phyloP scores from a whole-genome alignment of 495 filamentous ascomycete genomes.

The Pseudotulostoma volvatum region DNA sequence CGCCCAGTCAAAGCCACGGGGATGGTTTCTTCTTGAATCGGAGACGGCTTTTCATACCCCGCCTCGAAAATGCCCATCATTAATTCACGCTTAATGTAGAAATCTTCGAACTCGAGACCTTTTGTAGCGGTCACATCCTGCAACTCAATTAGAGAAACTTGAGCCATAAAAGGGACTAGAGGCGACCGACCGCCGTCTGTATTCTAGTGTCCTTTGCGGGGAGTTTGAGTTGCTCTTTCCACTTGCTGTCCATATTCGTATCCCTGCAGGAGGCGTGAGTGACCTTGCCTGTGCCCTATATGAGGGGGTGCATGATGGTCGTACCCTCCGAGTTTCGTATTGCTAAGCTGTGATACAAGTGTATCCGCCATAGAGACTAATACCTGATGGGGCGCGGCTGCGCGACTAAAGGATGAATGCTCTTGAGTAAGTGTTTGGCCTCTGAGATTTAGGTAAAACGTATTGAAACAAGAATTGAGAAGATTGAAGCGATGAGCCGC shows the following conservation, averaged over 20 bases:
- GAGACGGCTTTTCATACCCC: constrained; percentile 95
- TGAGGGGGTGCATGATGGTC: constrained; percentile 7
- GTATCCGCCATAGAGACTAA: constrained; percentile 36
- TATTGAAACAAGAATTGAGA: no score
- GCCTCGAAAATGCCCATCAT: constrained; percentile 99
- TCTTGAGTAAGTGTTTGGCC: not conserved
- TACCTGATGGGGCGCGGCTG: not conserved
- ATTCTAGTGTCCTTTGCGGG: constrained; percentile 72
- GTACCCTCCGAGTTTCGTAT: constrained; percentile 56
- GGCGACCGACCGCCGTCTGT: constrained; percentile 69
- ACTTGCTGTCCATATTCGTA: constrained; percentile 42
- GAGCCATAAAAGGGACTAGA: constrained; percentile 5
- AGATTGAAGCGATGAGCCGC: no score
- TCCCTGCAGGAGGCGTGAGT: constrained; percentile 25
- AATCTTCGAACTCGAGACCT: constrained; percentile 93
- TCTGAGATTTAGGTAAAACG: no score
- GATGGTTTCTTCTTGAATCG: constrained; percentile 98
- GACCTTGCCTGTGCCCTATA: constrained; percentile 7
- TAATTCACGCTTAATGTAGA: constrained; percentile 81
- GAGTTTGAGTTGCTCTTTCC: constrained; percentile 63
- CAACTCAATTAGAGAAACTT: not conserved
- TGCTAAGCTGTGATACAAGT: constrained; percentile 53
- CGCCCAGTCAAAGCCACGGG: constrained; percentile 87
- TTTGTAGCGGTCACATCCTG: constrained; percentile 97
- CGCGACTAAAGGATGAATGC: not conserved